Evolutionary conservation across 805 yeast genomes (phyloP).

Genomic region (Wickerhamomyces silvicola): DNA sequence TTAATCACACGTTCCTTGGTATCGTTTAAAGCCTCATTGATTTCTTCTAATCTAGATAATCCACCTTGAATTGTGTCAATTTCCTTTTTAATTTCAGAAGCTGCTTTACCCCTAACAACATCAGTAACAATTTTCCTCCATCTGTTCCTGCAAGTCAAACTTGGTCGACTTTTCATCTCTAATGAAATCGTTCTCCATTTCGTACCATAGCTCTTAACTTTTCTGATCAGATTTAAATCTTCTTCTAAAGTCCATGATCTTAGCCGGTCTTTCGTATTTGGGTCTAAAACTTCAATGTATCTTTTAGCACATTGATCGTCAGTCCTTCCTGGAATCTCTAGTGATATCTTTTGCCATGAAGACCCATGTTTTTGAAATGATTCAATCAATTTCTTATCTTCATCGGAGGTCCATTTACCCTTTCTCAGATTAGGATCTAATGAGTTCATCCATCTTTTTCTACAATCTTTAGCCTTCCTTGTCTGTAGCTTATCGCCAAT

Average conservation of each 20-base stretch:
- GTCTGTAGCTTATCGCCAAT: conserved; percentile 41
- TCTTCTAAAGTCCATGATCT: conserved; percentile 77
- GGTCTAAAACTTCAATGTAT: conserved; percentile 83
- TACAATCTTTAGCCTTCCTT: conserved; percentile 75
- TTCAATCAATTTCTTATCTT: conserved; percentile 58
- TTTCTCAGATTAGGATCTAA: conserved; percentile 75
- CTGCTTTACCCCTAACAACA: conserved; percentile 62
- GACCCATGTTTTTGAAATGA: conserved; percentile 70
- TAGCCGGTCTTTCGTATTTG: conserved; percentile 66
- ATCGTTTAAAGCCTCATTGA: conserved; percentile 17
- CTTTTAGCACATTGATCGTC: conserved; percentile 95
- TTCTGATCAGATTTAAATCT: conserved; percentile 60
- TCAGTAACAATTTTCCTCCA: conserved; percentile 84
- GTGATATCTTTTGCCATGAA: conserved; percentile 79
- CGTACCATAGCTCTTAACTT: conserved; percentile 71
- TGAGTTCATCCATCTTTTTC: conserved; percentile 83
- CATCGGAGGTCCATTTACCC: conserved; percentile 83
- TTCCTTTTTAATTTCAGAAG: conserved; percentile 46
- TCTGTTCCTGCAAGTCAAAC: conserved; percentile 83
- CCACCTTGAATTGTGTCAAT: conserved; percentile 46
- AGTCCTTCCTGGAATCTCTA: conserved; percentile 74
- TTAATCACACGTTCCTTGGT: conserved; percentile 5
- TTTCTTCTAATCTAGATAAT: conserved; percentile 21
- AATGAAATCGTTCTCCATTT: conserved; percentile 80
- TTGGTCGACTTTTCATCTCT: conserved; percentile 73